Evolutionary conservation across 495 filamentous ascomycete species (phyloP).

Genomic region (Cetradonia linearis): DNA sequence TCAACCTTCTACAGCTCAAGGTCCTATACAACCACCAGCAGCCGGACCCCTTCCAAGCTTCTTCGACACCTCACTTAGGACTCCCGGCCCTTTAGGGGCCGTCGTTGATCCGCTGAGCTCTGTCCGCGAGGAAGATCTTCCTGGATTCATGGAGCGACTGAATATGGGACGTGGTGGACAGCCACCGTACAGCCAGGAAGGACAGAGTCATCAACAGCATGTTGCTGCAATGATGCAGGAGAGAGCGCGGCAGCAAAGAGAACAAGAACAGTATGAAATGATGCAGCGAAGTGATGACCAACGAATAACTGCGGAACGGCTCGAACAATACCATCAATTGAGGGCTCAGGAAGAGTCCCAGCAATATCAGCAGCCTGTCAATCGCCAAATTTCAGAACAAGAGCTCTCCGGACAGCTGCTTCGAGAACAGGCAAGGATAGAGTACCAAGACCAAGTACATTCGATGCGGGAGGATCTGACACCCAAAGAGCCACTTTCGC

Average conservation of each 20-base stretch:
- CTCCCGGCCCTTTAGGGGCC: slow-evolving; percentile 42
- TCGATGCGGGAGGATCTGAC: slow-evolving; percentile 23
- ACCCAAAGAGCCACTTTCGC: slow-evolving; percentile 42
- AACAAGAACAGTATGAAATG: slow-evolving; percentile 53
- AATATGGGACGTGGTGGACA: slow-evolving; percentile 45
- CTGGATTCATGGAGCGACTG: slow-evolving; percentile 49
- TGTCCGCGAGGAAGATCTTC: slow-evolving; percentile 50
- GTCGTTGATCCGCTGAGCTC: slow-evolving; percentile 40
- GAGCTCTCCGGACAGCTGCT: slow-evolving; percentile 15
- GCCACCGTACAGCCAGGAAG: slow-evolving; percentile 46
- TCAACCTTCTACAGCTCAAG: slow-evolving; percentile 64
- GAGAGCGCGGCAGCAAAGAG: slow-evolving; percentile 49
- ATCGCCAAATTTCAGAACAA: slow-evolving; percentile 12
- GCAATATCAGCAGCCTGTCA: slow-evolving; percentile 13
- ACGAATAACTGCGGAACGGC: slow-evolving; percentile 46
- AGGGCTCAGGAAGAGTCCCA: slow-evolving; percentile 43
- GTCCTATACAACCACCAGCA: slow-evolving; percentile 48
- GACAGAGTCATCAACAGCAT: slow-evolving; percentile 45
- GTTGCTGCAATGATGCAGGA: slow-evolving; percentile 51
- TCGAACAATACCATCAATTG: slow-evolving; percentile 54
- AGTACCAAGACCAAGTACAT: slow-evolving; percentile 22
- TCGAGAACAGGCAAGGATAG: slow-evolving; percentile 23
- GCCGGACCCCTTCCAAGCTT: slow-evolving; percentile 47
- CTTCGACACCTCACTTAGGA: slow-evolving; percentile 51
- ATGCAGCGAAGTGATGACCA: slow-evolving; percentile 39